A percentile compares a stretch with the other conserved stretches of the same genome.
These are phyloP conservation scores for Rhynchosporium agropyri DNA, from an alignment of 2,329 filamentous ascomycete genomes.

Conservation along the genomic window DNA sequence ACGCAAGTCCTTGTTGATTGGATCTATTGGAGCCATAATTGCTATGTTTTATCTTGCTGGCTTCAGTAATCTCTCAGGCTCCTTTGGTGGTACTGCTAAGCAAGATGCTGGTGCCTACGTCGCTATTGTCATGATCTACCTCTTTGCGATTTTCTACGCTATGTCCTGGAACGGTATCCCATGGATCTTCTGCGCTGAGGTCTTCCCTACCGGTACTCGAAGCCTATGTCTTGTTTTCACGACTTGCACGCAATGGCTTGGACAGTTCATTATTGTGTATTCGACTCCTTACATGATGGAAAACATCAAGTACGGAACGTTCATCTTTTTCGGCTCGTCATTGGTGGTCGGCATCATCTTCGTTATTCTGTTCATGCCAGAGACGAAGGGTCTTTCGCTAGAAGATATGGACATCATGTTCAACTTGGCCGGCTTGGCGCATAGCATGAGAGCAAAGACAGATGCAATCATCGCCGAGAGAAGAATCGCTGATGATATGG, in stretches of 20 bases:
- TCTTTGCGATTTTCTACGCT: slow-evolving; percentile 48
- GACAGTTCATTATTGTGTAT: slow-evolving; percentile 35
- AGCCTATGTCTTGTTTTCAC: slow-evolving; percentile 62
- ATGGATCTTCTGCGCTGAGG: slow-evolving; percentile 47
- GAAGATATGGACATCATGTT: slow-evolving; percentile 31
- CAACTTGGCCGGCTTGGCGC: slow-evolving; percentile 15
- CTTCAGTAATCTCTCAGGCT: slow-evolving; percentile 20
- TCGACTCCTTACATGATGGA: slow-evolving; percentile 36
- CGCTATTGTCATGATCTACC: slow-evolving; percentile 31
- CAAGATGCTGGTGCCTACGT: slow-evolving; percentile 23
- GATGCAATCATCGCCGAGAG: slow-evolving; percentile 17
- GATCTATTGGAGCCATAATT: slow-evolving; percentile 24
- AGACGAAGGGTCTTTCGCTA: slow-evolving; percentile 47
- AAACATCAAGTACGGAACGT: slow-evolving; percentile 46
- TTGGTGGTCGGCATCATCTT: slow-evolving; percentile 44
- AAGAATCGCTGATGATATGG: slow-evolving; percentile 12
- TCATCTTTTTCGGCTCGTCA: slow-evolving; percentile 48
- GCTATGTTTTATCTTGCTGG: slow-evolving; percentile 28
- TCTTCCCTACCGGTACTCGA: slow-evolving; percentile 44
- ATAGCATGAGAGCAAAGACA: slow-evolving; percentile 13
- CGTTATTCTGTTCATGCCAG: slow-evolving; percentile 49
- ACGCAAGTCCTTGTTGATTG: slow-evolving; percentile 27
- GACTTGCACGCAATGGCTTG: slow-evolving; percentile 54
- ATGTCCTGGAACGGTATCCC: slow-evolving; percentile 49
- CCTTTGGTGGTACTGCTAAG: slow-evolving; percentile 38